Conservation (phyloP, 2,329 filamentous ascomycete genomes). For the Penicillium palitans region DNA sequence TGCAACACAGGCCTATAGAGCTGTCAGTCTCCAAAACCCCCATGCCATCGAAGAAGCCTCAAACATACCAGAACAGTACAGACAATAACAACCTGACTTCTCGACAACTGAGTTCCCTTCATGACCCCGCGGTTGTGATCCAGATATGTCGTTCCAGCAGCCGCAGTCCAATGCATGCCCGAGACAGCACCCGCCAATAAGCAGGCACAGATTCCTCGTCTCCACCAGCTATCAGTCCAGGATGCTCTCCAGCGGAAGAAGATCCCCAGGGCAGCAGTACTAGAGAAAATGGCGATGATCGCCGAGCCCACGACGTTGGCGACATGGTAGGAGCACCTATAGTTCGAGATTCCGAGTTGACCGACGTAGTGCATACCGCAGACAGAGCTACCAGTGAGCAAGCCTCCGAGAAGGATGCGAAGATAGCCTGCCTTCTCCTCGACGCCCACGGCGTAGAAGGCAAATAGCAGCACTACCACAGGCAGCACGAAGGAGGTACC, state of each 20-base stretch:
- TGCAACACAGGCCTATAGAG: slow-evolving; percentile 58
- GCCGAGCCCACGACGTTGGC: slow-evolving; percentile 67
- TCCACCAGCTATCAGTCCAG: slow-evolving; percentile 80
- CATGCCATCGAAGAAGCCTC: neutral
- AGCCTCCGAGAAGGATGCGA: slow-evolving; percentile 63
- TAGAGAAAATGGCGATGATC: slow-evolving; percentile 71
- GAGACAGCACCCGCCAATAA: slow-evolving; percentile 73
- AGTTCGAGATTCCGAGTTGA: slow-evolving; percentile 80
- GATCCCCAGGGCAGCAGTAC: slow-evolving; percentile 66
- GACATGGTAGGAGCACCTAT: slow-evolving; percentile 62
- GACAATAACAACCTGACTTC: slow-evolving; percentile 69
- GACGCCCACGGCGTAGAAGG: slow-evolving; percentile 69
- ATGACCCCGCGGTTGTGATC: slow-evolving; percentile 51
- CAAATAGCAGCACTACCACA: slow-evolving; percentile 69
- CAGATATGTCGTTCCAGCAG: slow-evolving; percentile 68
- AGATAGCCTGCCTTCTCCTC: slow-evolving; percentile 59
- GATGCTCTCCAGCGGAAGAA: slow-evolving; percentile 76
- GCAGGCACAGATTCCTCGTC: slow-evolving; percentile 64
- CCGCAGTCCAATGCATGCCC: slow-evolving; percentile 85
- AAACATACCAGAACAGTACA: slow-evolving; percentile 66
- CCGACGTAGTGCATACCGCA: slow-evolving; percentile 87
- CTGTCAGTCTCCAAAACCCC: slow-evolving; percentile 10
- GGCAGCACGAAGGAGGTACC: slow-evolving; percentile 78
- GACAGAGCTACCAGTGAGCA: slow-evolving; percentile 71
- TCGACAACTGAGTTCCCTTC: slow-evolving; percentile 49